phyloP scores from a whole-genome alignment of 768 basidiomycete genomes.

The Termitomyces bulborhizus region DNA sequence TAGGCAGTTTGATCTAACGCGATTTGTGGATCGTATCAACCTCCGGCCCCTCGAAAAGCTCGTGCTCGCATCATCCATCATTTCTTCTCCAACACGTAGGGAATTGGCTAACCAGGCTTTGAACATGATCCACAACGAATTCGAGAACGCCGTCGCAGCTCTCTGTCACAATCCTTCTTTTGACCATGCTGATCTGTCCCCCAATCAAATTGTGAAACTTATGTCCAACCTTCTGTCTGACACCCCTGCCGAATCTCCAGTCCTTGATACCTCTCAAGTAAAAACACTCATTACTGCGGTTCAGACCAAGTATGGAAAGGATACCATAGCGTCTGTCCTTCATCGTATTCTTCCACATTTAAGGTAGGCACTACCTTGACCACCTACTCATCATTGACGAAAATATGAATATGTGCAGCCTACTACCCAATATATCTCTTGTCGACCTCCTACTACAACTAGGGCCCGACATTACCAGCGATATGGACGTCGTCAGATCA shows the following conservation, averaged over 20 bases:
- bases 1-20: constrained; percentile 74
- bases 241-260: constrained; percentile 58
- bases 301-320: constrained; percentile 76
- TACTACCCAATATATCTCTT: constrained; percentile 60
- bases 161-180: constrained; percentile 78
- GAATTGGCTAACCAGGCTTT: constrained; percentile 61
- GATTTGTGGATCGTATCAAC: constrained; percentile 79
- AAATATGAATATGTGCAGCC: constrained; percentile 30
- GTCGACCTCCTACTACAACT: constrained; percentile 74
- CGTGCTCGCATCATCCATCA: constrained; percentile 69
- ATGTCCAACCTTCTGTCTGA: constrained; percentile 77
- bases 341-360: constrained; percentile 69
- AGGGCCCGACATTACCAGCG: constrained; percentile 73
- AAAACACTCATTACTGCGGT: constrained; percentile 70
- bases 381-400: not conserved
- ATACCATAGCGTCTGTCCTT: constrained; percentile 67
- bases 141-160: constrained; percentile 71
- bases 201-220: constrained; percentile 70
- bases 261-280: constrained; percentile 67
- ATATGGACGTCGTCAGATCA: constrained; percentile 63
- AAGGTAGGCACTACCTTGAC: constrained; percentile 38
- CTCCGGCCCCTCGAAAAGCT: constrained; percentile 75
- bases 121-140: constrained; percentile 66
- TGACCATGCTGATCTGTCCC: constrained; percentile 74
- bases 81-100: constrained; percentile 50